phyloP scores from a whole-genome alignment of 23 red algal genomes.

The Gracilaria caudata region DNA sequence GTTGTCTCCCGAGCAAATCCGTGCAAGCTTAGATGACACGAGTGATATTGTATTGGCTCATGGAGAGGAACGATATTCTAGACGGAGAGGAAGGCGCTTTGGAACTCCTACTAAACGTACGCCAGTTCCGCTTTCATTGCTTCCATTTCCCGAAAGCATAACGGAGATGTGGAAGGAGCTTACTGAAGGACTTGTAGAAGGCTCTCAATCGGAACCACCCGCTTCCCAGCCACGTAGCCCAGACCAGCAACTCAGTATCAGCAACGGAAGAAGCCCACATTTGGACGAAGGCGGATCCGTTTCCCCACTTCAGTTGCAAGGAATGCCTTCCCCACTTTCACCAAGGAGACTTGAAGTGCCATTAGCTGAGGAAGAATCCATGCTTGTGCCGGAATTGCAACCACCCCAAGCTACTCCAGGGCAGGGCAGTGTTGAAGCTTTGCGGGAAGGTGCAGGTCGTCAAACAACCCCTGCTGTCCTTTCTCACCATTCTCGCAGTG shows the following conservation, averaged over 20 bases:
- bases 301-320: not conserved
- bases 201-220: not conserved
- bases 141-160: conserved; percentile 34
- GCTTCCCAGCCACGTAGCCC: not conserved
- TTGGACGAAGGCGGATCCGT: not conserved
- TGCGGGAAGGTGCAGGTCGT: not conserved
- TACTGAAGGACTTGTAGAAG: not conserved
- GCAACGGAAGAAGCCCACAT: not conserved
- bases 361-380: not conserved
- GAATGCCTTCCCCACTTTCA: not conserved
- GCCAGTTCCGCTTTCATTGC: not conserved
- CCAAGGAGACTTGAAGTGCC: not conserved
- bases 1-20: conserved; percentile 37
- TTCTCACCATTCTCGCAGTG: conserved; percentile 28
- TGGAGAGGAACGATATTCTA: conserved; percentile 22
- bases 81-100: not conserved
- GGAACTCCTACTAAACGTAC: not conserved
- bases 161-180: conserved; percentile 34
- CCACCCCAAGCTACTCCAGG: not conserved
- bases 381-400: not conserved
- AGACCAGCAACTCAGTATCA: not conserved
- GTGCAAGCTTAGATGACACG: conserved; percentile 38
- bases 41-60: conserved; percentile 51
- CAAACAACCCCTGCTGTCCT: conserved; percentile 9
- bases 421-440: not conserved